Percentiles rank a stretch among this genome's conserved stretches.
These are phyloP conservation scores for Entomortierella parvispora DNA, from an alignment of 192 early-diverging fungal species.

Conservation along the genomic window DNA sequence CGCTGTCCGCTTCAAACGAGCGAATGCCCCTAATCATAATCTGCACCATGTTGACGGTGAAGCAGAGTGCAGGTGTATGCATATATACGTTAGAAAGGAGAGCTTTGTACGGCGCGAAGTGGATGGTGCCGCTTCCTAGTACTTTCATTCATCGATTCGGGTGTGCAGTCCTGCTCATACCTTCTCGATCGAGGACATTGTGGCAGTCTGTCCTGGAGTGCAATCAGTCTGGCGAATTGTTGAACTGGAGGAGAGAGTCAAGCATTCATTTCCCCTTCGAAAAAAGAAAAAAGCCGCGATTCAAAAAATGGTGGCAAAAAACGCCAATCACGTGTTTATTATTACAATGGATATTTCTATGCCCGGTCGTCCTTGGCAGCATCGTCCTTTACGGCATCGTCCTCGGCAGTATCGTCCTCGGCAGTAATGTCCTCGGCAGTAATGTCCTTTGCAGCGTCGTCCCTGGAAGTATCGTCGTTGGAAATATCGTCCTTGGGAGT, in stretches of 20 bases:
- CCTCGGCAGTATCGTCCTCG: background rate
- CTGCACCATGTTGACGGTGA: slow-evolving; percentile 13
- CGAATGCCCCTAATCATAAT: slow-evolving; percentile 88
- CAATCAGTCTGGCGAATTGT: background rate
- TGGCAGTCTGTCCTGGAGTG: background rate
- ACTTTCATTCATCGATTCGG: background rate
- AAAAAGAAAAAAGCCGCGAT: background rate
- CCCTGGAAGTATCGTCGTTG: background rate
- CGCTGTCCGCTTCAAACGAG: slow-evolving; percentile 82
- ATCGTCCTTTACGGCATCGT: background rate
- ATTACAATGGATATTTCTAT: no score
- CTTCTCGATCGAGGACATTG: slow-evolving; percentile 50
- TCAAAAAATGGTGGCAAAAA: slow-evolving; percentile 36
- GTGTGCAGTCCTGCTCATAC: background rate
- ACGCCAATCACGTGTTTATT: slow-evolving; percentile 2
- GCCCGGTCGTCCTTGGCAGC: background rate
- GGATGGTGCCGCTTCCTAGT: background rate
- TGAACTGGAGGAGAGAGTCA: background rate
- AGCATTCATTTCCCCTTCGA: background rate
- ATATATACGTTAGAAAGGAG: background rate
- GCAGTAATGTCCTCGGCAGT: no score
- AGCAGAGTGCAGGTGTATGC: background rate
- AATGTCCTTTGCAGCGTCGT: no score
- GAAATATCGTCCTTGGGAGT: no score
- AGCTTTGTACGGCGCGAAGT: background rate